Percentiles rank a stretch among this genome's conserved stretches.
Conservation (phyloP, 1,139 yeast species). For the Taphrina populina region DNA sequence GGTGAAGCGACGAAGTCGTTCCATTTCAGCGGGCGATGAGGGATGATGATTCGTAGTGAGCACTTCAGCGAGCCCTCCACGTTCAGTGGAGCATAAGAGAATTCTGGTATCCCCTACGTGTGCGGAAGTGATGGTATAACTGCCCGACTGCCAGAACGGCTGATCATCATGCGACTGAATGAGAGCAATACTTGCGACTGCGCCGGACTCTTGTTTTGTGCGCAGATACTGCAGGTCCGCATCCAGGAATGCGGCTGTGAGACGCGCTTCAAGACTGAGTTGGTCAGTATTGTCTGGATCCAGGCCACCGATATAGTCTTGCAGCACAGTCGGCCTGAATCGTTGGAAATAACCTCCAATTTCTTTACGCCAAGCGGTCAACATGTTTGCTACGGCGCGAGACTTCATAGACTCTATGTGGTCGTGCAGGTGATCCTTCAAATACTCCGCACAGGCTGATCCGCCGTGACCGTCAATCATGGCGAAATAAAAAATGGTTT, state of each 20-base stretch:
- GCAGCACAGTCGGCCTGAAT: constrained; percentile 24
- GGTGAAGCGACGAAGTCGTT: constrained; percentile 66
- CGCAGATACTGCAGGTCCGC: constrained; percentile 55
- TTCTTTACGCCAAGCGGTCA: constrained; percentile 32
- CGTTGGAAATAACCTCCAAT: constrained; percentile 30
- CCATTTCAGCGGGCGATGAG: constrained; percentile 72
- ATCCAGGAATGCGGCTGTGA: constrained; percentile 61
- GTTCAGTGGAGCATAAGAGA: constrained; percentile 64
- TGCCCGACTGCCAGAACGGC: constrained; percentile 67
- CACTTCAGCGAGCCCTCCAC: constrained; percentile 72
- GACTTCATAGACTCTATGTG: constrained; percentile 56
- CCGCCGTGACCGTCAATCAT: constrained; percentile 35
- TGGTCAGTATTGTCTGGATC: constrained; percentile 33
- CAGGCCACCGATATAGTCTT: constrained; percentile 31
- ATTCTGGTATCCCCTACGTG: constrained; percentile 96
- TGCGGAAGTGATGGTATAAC: constrained; percentile 72
- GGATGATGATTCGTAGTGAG: constrained; percentile 86
- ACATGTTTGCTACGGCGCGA: constrained; percentile 29
- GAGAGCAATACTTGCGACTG: constrained; percentile 58
- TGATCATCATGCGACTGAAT: constrained; percentile 55
- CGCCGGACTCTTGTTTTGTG: constrained; percentile 74
- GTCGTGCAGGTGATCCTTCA: constrained; percentile 43
- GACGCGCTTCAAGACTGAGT: constrained; percentile 43
- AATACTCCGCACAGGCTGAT: constrained; percentile 22
- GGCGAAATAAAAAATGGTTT: constrained; percentile 29